Base-by-base conservation (phyloP, 2,329 filamentous ascomycete genomes). In the Clonostachys rosea region DNA sequence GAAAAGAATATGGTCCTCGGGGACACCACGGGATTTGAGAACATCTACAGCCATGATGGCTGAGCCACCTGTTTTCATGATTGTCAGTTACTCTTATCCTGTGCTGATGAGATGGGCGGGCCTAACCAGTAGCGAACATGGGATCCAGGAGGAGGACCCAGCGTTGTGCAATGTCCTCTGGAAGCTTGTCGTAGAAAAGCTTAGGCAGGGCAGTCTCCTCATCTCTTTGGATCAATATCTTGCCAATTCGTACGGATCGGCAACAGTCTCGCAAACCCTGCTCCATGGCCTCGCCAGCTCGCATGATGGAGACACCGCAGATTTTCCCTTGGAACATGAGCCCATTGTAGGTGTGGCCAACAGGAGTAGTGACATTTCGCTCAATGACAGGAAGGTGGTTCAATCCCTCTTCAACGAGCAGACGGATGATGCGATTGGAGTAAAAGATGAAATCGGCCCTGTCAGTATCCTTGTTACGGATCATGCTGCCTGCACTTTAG, bases 391-490 rank as follows among this genome's bases (percentile, higher is more conserved):
- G 94, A 40, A 99, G 80, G 66, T 99, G 94, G 68, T 99, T 99
- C 47, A 99, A 77, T 5, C 94, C 94, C 70, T 99, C 94, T 69
- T 99, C 94, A 39, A 99, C 94, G 7, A 99, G 79, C 40, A 99
- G 78, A 34, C 94, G 89, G 65, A 97, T 97, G 65, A 99, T 97
- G 50, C 94, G 84, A 71, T 99, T 99, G 40, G 91, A 96, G 74
- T 97, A 96, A 73, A 99, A 99, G 63, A 99, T 96, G 67, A 99
- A 99, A 68, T 99, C 94, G 52, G 91, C 94, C 49, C 94, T 87
- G 48, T 86, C 83, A 6, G 94, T 99, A 56, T 86, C 81, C 67
- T 88, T 89, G 68, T 96, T 91, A 58, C 94, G 87, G 63, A 99
- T 97, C 80, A 96, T 96, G 52, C 92, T 97, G 59, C 53, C 49